Evolutionary conservation across 2,329 filamentous ascomycete genomes (phyloP).

Genomic region (Metarhizium guizhouense): DNA sequence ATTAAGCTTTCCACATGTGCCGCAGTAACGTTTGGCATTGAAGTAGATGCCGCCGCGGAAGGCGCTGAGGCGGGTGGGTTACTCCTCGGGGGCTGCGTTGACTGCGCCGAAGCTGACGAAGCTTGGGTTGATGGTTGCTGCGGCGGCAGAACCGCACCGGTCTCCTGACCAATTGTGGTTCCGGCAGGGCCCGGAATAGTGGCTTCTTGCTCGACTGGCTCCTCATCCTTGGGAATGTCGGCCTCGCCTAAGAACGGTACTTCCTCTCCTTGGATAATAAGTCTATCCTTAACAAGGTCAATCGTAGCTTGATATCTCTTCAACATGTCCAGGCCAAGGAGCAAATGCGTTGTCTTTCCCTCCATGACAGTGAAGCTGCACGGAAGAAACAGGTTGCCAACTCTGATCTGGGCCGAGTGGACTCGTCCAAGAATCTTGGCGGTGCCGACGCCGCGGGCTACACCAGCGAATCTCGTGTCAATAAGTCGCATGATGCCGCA

Average conservation of each 20-base stretch:
- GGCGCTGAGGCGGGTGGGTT: conserved; percentile 16
- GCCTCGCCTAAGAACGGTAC: conserved; percentile 86
- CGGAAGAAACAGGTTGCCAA: conserved; percentile 76
- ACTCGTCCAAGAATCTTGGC: conserved; percentile 91
- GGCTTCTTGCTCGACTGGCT: conserved; percentile 70
- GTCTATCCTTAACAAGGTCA: conserved; percentile 73
- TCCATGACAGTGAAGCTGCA: conserved; percentile 99
- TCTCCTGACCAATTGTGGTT: conserved; percentile 76
- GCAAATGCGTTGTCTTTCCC: conserved; percentile 88
- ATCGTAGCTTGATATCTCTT: conserved; percentile 92
- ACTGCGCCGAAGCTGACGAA: conserved; percentile 8
- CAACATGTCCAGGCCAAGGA: conserved; percentile 92
- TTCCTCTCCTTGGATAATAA: conserved; percentile 81
- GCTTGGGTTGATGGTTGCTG: conserved; percentile 11
- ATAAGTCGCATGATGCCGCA: conserved; percentile 96
- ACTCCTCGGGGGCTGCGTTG: conserved; percentile 12
- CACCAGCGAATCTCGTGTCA: conserved; percentile 82
- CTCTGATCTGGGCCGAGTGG: conserved; percentile 89
- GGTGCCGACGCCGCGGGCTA: conserved; percentile 89
- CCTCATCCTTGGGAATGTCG: conserved; percentile 81
- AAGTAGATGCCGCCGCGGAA: conserved; percentile 12
- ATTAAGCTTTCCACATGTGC: conserved; percentile 69
- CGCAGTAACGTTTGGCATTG: conserved; percentile 35
- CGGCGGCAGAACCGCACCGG: conserved; percentile 58
- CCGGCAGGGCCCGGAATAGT: conserved; percentile 78